Percentiles rank a stretch among this genome's conserved stretches.
Conservation (phyloP, 148 eudicot species). For the Mesembryanthemum crystallinum region DNA sequence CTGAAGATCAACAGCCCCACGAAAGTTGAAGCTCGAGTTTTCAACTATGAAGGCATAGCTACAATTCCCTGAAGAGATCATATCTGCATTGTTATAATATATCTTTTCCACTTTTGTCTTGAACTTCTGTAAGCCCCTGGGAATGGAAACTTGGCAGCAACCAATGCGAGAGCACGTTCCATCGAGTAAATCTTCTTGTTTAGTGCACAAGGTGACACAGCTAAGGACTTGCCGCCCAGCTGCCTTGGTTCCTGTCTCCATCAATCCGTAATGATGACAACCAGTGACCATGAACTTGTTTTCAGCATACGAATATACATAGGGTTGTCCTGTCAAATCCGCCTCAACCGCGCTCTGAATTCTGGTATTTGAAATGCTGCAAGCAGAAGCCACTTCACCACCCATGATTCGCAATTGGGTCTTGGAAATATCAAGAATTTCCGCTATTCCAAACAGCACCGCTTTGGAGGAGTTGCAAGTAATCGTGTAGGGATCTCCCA, state of each 20-base stretch:
- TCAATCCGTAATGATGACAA: slow-evolving; percentile 27
- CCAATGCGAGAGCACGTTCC: slow-evolving; percentile 24
- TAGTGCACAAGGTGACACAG: slow-evolving; percentile 27
- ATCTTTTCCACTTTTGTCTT: slow-evolving; percentile 4
- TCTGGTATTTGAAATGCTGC: not conserved
- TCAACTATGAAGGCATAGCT: slow-evolving; percentile 21
- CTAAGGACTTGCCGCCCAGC: slow-evolving; percentile 14
- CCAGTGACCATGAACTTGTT: slow-evolving; percentile 28
- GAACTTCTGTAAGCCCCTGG: slow-evolving; percentile 18
- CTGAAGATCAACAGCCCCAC: slow-evolving; percentile 12
- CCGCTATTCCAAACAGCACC: not conserved
- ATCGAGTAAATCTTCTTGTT: slow-evolving; percentile 13
- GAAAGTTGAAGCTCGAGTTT: slow-evolving; percentile 12
- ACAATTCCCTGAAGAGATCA: slow-evolving; percentile 15
- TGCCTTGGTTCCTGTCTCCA: slow-evolving; percentile 12
- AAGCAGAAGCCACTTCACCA: slow-evolving; percentile 13
- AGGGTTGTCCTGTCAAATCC: slow-evolving; percentile 10
- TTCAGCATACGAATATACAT: slow-evolving; percentile 6
- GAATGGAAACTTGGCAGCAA: slow-evolving; percentile 29
- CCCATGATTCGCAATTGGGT: slow-evolving; percentile 13
- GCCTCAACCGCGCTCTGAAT: not conserved
- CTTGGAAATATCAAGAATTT: slow-evolving; percentile 19
- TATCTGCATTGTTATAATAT: slow-evolving; percentile 7
- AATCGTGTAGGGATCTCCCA: slow-evolving; percentile 20
- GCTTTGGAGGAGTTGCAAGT: slow-evolving; percentile 10